Base-by-base conservation (phyloP, 78 protist genomes). In the Bigelowiella natans region DNA sequence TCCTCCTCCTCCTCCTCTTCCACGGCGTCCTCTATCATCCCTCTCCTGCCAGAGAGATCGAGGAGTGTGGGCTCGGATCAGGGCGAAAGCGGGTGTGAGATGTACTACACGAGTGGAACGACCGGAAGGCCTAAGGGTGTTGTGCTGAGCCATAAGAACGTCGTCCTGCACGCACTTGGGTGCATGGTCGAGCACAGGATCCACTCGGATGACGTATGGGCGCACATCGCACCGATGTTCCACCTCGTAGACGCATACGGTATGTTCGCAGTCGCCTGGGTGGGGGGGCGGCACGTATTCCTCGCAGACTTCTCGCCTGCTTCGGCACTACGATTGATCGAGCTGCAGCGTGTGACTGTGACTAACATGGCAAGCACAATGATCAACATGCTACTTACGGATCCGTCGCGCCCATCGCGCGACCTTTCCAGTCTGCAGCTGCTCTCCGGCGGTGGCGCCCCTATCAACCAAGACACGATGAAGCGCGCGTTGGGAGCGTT, bases 221-320 rank as follows among this genome's bases (percentile, higher is more conserved):
- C 87, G 30, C 91, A 89, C 91, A n/a, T 89, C 1, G 91, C 91
- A 37, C 91, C 91, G n/a, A 63, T 63, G 37, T 89, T 89, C 86
- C 91, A 89, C 40, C 86, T 89, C 7, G 91, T 89, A 7, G 91
- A 89, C 31, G 91, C 91, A 31, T 89, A n/a, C 85, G 91, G 86
- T 26, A 63, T 89, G 37, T 89, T 2, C 91, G 0, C 36, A 1
- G 37, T 51, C 37, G 73, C 91, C 18, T 83, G 86, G 91, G 91
- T 89, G 85, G 0, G 39, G 28, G 91, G 86, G 3, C 1, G 31
- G 31, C 91, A 89, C 39, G 85, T 39, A 34, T 0, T 63, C 86
- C 29, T 1, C 39, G 51, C 37, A 7, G 0, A 11, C 7, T 89
- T 83, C 28, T 29, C 3, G 38, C 63, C 91, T 31, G 37, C 30